Evolutionary conservation across 2,329 filamentous ascomycete species (phyloP).

Genomic region (Nemania abortiva): DNA sequence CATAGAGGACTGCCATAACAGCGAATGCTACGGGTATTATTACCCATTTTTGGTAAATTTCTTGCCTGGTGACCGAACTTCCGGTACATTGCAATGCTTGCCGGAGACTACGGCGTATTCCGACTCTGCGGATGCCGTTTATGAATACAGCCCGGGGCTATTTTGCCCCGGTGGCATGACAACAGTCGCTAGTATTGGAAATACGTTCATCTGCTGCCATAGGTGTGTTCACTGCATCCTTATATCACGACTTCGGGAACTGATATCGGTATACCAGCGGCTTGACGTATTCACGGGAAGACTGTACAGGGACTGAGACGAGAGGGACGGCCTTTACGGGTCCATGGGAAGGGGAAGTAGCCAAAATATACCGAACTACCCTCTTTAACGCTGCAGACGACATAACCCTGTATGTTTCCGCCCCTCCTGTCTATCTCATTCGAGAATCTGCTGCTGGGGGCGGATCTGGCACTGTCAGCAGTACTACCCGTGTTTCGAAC

Average conservation of each 20-base stretch:
- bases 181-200: conserved; percentile 11
- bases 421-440: conserved; percentile 8
- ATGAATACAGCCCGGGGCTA: conserved; percentile 19
- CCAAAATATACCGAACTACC: neutral
- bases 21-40: conserved; percentile 11
- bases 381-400: neutral
- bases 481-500: neutral
- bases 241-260: neutral
- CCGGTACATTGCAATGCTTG: conserved; percentile 14
- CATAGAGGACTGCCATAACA: neutral
- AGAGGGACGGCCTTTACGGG: conserved; percentile 2
- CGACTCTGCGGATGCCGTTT: conserved; percentile 15
- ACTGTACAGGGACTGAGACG: conserved; percentile 15
- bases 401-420: conserved; percentile 9
- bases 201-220: conserved; percentile 21
- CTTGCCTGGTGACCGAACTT: too few species aligned
- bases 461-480: neutral
- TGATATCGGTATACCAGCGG: conserved; percentile 25
- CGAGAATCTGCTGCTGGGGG: neutral
- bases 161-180: conserved; percentile 31
- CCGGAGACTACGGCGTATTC: conserved; percentile 12
- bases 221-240: conserved; percentile 17
- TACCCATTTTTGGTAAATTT: conserved; percentile 5
- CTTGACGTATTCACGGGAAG: conserved; percentile 12
- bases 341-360: neutral